Evolutionary conservation across 495 filamentous ascomycete genomes (phyloP).

Genomic region (Immersiella caudata): DNA sequence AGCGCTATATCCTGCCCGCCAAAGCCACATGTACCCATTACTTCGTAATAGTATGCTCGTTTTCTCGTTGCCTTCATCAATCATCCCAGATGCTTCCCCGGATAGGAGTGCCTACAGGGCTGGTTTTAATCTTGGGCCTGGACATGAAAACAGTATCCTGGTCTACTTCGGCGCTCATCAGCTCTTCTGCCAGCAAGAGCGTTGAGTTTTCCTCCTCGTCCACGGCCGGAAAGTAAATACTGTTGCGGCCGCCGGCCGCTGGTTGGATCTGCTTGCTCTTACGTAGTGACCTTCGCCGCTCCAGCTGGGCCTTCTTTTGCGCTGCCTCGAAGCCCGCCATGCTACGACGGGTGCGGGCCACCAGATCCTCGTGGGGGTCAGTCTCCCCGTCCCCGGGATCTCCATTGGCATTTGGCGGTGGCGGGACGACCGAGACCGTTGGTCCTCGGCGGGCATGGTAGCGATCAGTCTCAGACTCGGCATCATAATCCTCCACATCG

Average conservation of each 20-base stretch:
- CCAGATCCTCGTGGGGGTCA: slow-evolving; percentile 53
- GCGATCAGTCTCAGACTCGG: slow-evolving; percentile 26
- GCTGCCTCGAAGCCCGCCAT: slow-evolving; percentile 67
- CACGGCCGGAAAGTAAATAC: slow-evolving; percentile 44
- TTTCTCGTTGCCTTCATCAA: slow-evolving; percentile 15
- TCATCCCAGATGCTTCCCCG: slow-evolving; percentile 32
- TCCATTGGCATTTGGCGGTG: neutral
- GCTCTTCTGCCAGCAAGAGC: slow-evolving; percentile 34
- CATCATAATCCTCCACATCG: neutral
- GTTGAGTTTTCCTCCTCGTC: slow-evolving; percentile 44
- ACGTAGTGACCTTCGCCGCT: slow-evolving; percentile 56
- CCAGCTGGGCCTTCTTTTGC: slow-evolving; percentile 56
- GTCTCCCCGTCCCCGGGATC: slow-evolving; percentile 27
- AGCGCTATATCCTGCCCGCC: slow-evolving; percentile 10
- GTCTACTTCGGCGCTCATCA: slow-evolving; percentile 61
- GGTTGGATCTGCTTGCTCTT: slow-evolving; percentile 42
- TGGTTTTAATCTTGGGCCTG: slow-evolving; percentile 74
- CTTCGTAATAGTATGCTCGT: neutral
- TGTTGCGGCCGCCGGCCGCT: slow-evolving; percentile 21
- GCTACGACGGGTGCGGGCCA: slow-evolving; percentile 78
- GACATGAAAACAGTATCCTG: slow-evolving; percentile 88
- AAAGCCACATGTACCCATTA: neutral
- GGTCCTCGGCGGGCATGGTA: slow-evolving; percentile 33
- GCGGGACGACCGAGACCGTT: slow-evolving; percentile 24
- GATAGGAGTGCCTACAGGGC: slow-evolving; percentile 65